Evolutionary conservation across 768 basidiomycete genomes (phyloP), one percentile per base, ranked within the genome.

Genomic region (Xerocomus spinulosus): DNA sequence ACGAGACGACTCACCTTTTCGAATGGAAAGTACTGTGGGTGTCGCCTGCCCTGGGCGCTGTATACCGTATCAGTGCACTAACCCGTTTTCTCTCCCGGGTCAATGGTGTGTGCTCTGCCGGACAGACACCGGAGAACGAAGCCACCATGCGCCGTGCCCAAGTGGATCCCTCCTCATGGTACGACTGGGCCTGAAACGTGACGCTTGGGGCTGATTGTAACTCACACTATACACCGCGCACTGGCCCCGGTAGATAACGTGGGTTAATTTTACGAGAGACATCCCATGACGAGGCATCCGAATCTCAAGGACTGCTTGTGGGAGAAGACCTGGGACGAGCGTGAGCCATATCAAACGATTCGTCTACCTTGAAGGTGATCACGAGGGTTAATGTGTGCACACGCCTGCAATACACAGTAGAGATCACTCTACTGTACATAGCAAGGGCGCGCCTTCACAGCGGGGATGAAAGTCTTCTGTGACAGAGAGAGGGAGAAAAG

Each of bases 351-450:
- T 34, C 33, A 36, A 20, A 36, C 20, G 35, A 3, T 12, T 3
- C 5, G 17, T 20, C 34, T 3, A 36, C 10, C 18, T 36, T 37
- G 23, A n/a, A n/a, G n/a, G n/a, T n/a, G n/a, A n/a, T n/a, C n/a
- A n/a, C n/a, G n/a, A n/a, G n/a, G 12, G 38, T 6, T 15, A 20
- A 40, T 32, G 29, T 15, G 41, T 42, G 58, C 51, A 51, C 57
- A 63, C 54, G 54, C 60, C 48, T 57, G 61, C 52, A 43, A 51
- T 56, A 26, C 60, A 62, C 60, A 54, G 53, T 36, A 49, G 51
- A 61, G 53, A 36, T 44, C 17, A 58, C 56, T 59, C 56, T 48
- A 51, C 36, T 49, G 54, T 50, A 51, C 53, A 63, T 48, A 3
- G 50, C 63, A 66, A 55, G 61, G 53, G 58, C 53, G 48, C 36